Percentiles rank a stretch among this genome's conserved stretches.
phyloP scores from a whole-genome alignment of 1,284 basidiomycete species.

The Ganoderma meredithae region DNA sequence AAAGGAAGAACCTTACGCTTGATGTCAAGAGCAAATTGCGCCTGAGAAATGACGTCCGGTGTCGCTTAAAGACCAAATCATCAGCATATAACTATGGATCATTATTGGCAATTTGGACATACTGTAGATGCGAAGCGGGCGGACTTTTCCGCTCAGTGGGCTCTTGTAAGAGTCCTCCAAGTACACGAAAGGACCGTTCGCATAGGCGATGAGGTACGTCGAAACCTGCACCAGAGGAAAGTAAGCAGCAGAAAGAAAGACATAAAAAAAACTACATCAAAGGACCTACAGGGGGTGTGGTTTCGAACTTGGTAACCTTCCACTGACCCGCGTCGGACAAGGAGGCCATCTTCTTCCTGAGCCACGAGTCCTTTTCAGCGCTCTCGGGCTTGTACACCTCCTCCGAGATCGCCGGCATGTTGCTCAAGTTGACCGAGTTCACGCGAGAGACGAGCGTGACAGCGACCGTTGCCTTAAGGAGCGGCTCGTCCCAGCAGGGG shows the following conservation, averaged over 20 bases:
- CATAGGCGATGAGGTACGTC: conserved; percentile 92
- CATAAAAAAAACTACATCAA: neutral
- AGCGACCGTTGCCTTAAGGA: conserved; percentile 88
- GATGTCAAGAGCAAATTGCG: conserved; percentile 88
- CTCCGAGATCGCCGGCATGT: conserved; percentile 82
- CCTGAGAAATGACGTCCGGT: conserved; percentile 85
- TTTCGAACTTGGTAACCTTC: conserved; percentile 85
- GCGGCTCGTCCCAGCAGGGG: conserved; percentile 95
- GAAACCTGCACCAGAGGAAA: conserved; percentile 62
- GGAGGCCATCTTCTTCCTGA: conserved; percentile 35
- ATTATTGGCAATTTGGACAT: conserved; percentile 26
- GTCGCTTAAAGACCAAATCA: conserved; percentile 60
- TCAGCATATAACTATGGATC: neutral
- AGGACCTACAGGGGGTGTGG: conserved; percentile 61
- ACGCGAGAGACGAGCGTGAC: conserved; percentile 86
- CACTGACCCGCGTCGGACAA: conserved; percentile 57
- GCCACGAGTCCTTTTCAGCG: conserved; percentile 34
- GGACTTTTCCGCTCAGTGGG: conserved; percentile 82
- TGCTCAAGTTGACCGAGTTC: conserved; percentile 83
- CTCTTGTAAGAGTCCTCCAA: conserved; percentile 83
- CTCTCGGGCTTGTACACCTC: conserved; percentile 44
- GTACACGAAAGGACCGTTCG: conserved; percentile 84
- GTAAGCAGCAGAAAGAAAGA: neutral
- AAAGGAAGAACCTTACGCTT: conserved; percentile 87
- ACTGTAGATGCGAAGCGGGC: conserved; percentile 90